Percentiles rank a stretch among this genome's conserved stretches.
phyloP scores from a whole-genome alignment of 2,329 filamentous ascomycete genomes.

The Colletotrichum chlorophyti region DNA sequence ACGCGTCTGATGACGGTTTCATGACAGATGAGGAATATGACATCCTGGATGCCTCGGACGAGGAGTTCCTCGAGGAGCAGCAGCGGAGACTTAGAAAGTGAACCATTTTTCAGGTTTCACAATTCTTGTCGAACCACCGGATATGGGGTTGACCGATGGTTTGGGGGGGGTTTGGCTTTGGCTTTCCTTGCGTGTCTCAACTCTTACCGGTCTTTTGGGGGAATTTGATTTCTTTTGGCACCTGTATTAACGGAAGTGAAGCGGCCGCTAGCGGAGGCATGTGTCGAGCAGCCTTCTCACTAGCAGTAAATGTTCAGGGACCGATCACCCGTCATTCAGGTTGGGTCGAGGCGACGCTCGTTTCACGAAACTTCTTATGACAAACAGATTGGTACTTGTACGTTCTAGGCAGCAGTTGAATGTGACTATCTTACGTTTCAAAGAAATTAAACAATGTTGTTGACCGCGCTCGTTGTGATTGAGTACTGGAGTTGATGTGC shows the following conservation, averaged over 20 bases:
- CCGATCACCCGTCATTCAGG: constrained; percentile 11
- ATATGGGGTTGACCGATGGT: constrained; percentile 24
- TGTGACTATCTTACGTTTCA: neutral
- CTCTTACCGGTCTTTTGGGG: constrained; percentile 14
- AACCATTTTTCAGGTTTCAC: constrained; percentile 4
- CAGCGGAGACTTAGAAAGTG: constrained; percentile 50
- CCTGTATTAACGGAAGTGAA: constrained; percentile 4
- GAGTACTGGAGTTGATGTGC: neutral
- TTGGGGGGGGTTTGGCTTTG: constrained; percentile 9
- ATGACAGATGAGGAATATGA: constrained; percentile 98
- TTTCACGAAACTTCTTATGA: constrained; percentile 19
- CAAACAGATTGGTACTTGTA: constrained; percentile 31
- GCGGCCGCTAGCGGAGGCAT: neutral
- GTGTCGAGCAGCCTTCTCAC: neutral
- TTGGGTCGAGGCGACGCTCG: constrained; percentile 23
- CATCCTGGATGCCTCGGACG: constrained; percentile 92
- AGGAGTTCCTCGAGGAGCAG: constrained; percentile 74
- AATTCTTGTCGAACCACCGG: neutral
- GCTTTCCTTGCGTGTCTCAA: constrained; percentile 24
- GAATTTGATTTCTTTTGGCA: constrained; percentile 18
- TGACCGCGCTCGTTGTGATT: no score
- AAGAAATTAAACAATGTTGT: no score
- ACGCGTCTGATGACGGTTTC: constrained; percentile 76
- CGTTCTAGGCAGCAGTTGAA: constrained; percentile 24
- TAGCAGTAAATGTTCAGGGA: constrained; percentile 1